Conservation (phyloP, 176 grass and related monocot species). For the Stipa capillata region DNA sequence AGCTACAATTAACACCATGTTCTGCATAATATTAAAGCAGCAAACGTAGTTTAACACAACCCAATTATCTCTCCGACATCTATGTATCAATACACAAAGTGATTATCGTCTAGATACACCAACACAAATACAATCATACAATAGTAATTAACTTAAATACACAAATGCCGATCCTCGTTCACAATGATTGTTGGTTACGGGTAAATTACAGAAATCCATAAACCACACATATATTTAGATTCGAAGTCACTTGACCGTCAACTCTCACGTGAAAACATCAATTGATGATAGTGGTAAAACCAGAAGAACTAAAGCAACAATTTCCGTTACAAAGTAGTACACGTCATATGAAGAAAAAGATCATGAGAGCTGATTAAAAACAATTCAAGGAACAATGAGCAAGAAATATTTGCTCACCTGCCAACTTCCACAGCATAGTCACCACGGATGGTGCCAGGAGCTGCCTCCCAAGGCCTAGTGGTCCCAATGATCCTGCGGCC, state of each 20-base stretch:
- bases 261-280: not conserved
- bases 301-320: not conserved
- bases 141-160: too few species aligned
- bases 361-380: not conserved
- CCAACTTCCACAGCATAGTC: conserved; percentile 69
- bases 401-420: conserved; percentile 35
- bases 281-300: not conserved
- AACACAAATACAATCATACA: not conserved
- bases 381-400: not conserved
- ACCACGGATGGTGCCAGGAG: conserved; percentile 64
- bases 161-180: too few species aligned
- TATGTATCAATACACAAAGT: too few species aligned
- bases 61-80: too few species aligned
- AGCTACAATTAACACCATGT: not conserved
- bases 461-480: conserved; percentile 63
- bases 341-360: not conserved
- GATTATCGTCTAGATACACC: not conserved
- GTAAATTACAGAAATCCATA: not conserved
- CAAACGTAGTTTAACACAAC: not conserved
- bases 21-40: not conserved
- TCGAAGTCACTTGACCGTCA: not conserved
- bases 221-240: not conserved
- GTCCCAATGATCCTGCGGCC: conserved; percentile 67
- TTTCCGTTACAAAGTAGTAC: not conserved
- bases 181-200: not conserved